phyloP scores from a whole-genome alignment of 2,329 filamentous ascomycete genomes.

The Scedosporium aurantiacum region DNA sequence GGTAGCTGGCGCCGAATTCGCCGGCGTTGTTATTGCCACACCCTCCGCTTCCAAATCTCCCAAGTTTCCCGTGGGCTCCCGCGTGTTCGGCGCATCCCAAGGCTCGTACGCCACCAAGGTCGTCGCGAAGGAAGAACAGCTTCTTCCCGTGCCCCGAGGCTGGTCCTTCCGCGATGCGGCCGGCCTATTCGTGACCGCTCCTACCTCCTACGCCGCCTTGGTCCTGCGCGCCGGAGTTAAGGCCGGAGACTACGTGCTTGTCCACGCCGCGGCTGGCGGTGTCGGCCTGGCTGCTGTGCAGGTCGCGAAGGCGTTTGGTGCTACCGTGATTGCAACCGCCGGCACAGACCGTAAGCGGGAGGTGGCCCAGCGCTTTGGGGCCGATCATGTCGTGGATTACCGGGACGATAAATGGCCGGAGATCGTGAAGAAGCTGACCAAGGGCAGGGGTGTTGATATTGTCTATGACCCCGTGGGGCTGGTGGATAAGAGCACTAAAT shows the following conservation, averaged over 20 bases:
- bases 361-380: conserved; percentile 69
- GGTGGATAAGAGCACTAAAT: conserved; percentile 80
- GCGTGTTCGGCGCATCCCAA: conserved; percentile 78
- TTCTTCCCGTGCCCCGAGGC: conserved; percentile 65
- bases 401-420: conserved; percentile 50
- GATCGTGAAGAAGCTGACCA: conserved; percentile 66
- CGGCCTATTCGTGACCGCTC: conserved; percentile 82
- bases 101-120: conserved; percentile 77
- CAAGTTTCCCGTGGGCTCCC: conserved; percentile 65
- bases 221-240: conserved; percentile 69
- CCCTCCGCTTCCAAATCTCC: conserved; percentile 41
- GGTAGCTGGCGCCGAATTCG: conserved; percentile 79
- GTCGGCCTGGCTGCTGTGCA: conserved; percentile 88
- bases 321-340: conserved; percentile 86
- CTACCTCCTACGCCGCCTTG: conserved; percentile 77
- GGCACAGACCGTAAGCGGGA: conserved; percentile 69
- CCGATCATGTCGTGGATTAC: conserved; percentile 77
- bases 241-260: conserved; percentile 72
- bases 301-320: conserved; percentile 82
- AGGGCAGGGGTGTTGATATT: conserved; percentile 72
- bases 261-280: conserved; percentile 86
- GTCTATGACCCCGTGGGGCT: conserved; percentile 92
- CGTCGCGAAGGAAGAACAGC: conserved; percentile 49
- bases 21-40: conserved; percentile 60
- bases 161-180: conserved; percentile 82